phyloP scores from a whole-genome alignment of 345 rosid genomes.

The Rhodomyrtus tomentosa region DNA sequence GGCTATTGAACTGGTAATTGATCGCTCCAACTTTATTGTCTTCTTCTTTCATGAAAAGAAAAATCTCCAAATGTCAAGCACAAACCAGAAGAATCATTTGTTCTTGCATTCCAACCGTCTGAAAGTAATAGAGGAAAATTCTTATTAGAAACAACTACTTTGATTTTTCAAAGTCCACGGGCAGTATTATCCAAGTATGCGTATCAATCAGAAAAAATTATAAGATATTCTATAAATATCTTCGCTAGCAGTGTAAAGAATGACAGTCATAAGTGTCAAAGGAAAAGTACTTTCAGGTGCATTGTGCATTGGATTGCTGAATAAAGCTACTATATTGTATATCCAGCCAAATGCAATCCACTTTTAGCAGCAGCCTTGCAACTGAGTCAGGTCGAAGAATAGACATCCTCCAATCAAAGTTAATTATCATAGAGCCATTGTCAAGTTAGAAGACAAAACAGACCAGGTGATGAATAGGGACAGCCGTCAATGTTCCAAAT shows the following conservation, averaged over 20 bases:
- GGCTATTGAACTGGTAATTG: not conserved
- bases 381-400: not conserved
- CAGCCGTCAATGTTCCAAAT: constrained; percentile 89
- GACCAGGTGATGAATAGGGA: constrained; percentile 98
- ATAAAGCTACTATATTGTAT: not conserved
- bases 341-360: not conserved
- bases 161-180: not conserved
- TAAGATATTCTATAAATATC: not conserved
- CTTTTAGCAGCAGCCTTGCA: not conserved
- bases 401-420: not conserved
- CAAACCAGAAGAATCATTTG: not conserved
- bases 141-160: not conserved
- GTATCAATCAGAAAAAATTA: not conserved
- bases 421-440: not conserved
- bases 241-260: not conserved
- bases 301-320: not conserved
- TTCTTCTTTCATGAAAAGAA: not conserved
- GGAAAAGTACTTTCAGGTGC: not conserved
- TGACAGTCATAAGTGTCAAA: not conserved
- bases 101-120: not conserved
- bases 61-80: not conserved
- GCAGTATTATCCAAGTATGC: not conserved
- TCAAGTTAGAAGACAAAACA: constrained; percentile 9
- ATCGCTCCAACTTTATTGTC: not conserved
- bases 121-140: not conserved